These are phyloP conservation scores for Coelastrella sp. DNA, from an alignment of 139 green algal genomes.

Conservation along the genomic window DNA sequence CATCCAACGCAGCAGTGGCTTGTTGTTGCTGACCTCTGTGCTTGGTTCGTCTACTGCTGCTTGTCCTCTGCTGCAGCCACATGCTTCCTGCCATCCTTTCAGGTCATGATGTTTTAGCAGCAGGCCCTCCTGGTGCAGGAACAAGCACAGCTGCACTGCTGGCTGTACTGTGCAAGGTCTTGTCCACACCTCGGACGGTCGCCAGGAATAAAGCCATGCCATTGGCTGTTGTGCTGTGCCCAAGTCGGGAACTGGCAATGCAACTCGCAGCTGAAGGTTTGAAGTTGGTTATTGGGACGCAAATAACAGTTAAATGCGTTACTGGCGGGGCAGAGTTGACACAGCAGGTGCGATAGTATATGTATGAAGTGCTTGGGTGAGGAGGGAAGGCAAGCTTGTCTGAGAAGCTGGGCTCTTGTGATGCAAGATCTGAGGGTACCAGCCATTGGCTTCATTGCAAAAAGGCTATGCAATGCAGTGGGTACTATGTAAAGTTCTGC, in stretches of 20 bases:
- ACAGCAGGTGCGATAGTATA: constrained; percentile 12
- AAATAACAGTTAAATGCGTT: constrained; percentile 27
- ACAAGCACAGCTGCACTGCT: constrained; percentile 68
- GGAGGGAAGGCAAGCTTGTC: not conserved
- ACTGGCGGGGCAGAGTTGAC: constrained; percentile 18
- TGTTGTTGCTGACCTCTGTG: not conserved
- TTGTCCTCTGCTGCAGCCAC: not conserved
- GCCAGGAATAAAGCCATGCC: constrained; percentile 52
- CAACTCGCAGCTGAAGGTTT: constrained; percentile 57
- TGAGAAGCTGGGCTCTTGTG: no score
- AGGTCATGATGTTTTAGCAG: constrained; percentile 63
- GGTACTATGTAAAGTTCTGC: no score
- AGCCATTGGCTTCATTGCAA: no score
- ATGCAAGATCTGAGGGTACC: no score
- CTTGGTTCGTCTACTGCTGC: not conserved
- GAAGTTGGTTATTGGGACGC: not conserved
- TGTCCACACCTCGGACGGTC: not conserved
- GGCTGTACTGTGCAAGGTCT: constrained; percentile 49
- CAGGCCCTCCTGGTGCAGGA: constrained; percentile 57
- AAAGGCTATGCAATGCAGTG: no score
- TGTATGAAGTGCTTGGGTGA: not conserved
- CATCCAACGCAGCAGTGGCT: not conserved
- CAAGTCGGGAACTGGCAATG: constrained; percentile 80
- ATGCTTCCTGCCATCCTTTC: constrained; percentile 29
- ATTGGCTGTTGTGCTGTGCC: constrained; percentile 67